Percentiles rank a stretch among this genome's conserved stretches.
Evolutionary conservation across 73 alveolate species (phyloP).

Genomic region (Stentor coeruleus): DNA sequence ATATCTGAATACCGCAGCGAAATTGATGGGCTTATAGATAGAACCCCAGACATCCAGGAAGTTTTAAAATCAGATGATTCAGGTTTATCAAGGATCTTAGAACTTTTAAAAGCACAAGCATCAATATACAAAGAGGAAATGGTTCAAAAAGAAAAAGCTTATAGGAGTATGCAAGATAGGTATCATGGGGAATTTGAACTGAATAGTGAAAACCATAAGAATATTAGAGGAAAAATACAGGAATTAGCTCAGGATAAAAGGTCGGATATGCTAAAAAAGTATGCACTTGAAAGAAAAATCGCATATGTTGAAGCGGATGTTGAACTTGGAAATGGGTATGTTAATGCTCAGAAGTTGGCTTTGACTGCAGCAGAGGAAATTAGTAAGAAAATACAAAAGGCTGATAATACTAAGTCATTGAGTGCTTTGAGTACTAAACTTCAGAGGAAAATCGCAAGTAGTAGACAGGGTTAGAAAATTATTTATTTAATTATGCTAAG

Average conservation of each 20-base stretch:
- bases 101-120: background rate
- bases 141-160: constrained; percentile 22
- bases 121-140: background rate
- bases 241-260: background rate
- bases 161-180: background rate
- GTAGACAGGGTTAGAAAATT: too few species aligned
- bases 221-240: background rate
- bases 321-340: background rate
- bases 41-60: background rate
- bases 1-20: background rate
- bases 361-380: background rate
- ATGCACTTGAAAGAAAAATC: constrained; percentile 13
- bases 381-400: background rate
- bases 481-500: too few species aligned
- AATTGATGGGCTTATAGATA: background rate
- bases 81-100: background rate
- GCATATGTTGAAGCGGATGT: constrained; percentile 25
- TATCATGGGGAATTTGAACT: background rate
- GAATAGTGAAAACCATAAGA: background rate
- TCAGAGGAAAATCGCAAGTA: constrained; percentile 9
- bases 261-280: background rate
- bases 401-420: background rate
- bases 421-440: background rate
- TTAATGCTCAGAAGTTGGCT: background rate
- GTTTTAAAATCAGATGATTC: background rate